A percentile compares a stretch with the other conserved stretches of the same genome.
Conservation (phyloP, 257 asterid genomes). For the Prunella vulgaris region DNA sequence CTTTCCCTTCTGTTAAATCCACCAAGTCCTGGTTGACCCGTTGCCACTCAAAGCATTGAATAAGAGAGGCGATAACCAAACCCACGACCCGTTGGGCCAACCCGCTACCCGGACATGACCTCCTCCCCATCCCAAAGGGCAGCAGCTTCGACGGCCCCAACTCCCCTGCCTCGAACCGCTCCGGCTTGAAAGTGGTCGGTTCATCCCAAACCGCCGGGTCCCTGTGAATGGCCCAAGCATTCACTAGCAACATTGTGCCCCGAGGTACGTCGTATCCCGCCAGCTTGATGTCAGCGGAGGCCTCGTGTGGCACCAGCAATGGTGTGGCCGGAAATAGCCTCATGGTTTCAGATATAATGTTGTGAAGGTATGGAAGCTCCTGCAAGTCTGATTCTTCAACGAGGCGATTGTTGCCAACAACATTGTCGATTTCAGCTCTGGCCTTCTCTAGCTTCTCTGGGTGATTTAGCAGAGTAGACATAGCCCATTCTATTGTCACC, state of each 20-base stretch:
- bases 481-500: constrained; percentile 59
- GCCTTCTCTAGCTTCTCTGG: constrained; percentile 49
- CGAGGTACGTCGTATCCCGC: constrained; percentile 48
- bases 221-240: constrained; percentile 69
- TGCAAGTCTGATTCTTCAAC: constrained; percentile 44
- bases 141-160: no score
- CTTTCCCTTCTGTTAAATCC: no score
- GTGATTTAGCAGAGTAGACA: constrained; percentile 51
- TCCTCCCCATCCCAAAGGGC: no score
- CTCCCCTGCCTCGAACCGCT: constrained; percentile 37
- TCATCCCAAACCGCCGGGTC: constrained; percentile 59
- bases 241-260: constrained; percentile 46
- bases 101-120: no score
- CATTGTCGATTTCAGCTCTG: constrained; percentile 40
- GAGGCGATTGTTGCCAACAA: constrained; percentile 38
- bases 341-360: constrained; percentile 41
- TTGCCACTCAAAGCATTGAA: no score
- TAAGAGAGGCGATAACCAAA: no score
- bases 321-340: constrained; percentile 52
- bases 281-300: no score
- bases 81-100: no score
- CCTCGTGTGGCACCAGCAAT: no score
- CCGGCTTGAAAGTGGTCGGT: constrained; percentile 45
- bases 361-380: constrained; percentile 47
- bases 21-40: no score